Conservation (phyloP, 805 yeast species). For the Priceomyces carsonii region DNA sequence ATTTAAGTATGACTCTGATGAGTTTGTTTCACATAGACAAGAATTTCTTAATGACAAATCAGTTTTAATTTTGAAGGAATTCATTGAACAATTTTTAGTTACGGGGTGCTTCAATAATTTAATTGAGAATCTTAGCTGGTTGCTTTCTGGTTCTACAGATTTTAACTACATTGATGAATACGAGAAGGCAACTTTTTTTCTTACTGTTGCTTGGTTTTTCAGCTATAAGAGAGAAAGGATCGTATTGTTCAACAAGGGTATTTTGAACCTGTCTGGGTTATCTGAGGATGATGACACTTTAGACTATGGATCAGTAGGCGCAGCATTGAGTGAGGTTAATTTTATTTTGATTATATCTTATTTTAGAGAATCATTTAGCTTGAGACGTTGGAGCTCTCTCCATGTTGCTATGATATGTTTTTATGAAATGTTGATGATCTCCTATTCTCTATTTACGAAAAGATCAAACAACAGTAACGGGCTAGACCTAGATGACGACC, state of each 20-base stretch:
- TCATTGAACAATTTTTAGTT: conserved; percentile 52
- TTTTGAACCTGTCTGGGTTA: conserved; percentile 9
- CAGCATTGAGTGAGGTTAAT: conserved; percentile 60
- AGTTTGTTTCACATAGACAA: conserved; percentile 24
- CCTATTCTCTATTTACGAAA: conserved; percentile 42
- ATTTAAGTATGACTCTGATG: conserved; percentile 44
- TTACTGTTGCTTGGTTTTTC: conserved; percentile 74
- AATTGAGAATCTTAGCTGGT: conserved; percentile 51
- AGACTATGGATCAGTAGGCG: conserved; percentile 49
- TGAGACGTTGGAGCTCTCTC: conserved; percentile 56
- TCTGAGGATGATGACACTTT: conserved; percentile 25
- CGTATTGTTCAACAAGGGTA: conserved; percentile 7
- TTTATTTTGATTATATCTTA: conserved; percentile 52
- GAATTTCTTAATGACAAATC: conserved; percentile 30
- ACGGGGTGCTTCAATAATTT: conserved; percentile 78
- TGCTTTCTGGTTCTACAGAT: conserved; percentile 28
- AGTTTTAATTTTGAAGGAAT: conserved; percentile 42
- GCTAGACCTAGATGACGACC: conserved; percentile 36
- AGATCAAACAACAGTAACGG: conserved; percentile 12
- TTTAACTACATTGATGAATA: conserved; percentile 31
- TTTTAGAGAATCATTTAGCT: conserved; percentile 43
- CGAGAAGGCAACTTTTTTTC: conserved; percentile 50
- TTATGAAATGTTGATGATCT: conserved; percentile 56
- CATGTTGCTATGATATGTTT: conserved; percentile 72
- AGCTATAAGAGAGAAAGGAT: conserved; percentile 53